Evolutionary conservation across 345 rosid species (phyloP).

Genomic region (Ceriops tagal): DNA sequence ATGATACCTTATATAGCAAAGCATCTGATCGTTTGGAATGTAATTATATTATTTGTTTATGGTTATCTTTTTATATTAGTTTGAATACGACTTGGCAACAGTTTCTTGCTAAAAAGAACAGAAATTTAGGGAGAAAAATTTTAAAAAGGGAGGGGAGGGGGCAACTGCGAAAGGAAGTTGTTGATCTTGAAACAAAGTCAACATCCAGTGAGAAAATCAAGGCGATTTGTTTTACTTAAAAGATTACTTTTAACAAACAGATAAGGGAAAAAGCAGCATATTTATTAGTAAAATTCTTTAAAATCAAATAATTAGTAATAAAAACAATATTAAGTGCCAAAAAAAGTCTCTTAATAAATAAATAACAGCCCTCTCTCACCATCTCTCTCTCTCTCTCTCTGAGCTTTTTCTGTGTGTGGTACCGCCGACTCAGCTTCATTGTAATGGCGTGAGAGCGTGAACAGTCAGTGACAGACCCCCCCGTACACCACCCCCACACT

Average conservation of each 20-base stretch:
- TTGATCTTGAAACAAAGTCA: conserved; percentile 5
- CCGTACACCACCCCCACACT: conserved; percentile 17
- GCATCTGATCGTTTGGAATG: too few relatives aligned
- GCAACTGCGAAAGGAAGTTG: neutral
- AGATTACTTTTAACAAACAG: conserved; percentile 17
- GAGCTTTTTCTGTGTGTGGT: conserved; percentile 6
- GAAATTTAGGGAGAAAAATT: neutral
- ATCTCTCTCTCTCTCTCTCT: conserved; percentile 1
- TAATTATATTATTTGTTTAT: too few relatives aligned
- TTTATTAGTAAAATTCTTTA: neutral
- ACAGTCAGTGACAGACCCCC: conserved; percentile 21
- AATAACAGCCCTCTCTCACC: too few relatives aligned
- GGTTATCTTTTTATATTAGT: too few relatives aligned
- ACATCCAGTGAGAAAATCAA: conserved; percentile 9
- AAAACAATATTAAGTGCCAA: neutral
- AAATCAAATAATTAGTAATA: neutral
- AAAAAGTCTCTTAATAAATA: neutral
- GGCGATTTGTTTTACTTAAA: conserved; percentile 17
- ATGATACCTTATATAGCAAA: too few relatives aligned
- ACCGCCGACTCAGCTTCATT: conserved; percentile 31
- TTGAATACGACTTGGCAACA: neutral
- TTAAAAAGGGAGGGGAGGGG: neutral
- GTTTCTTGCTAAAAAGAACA: conserved; percentile 11
- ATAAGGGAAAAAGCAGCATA: neutral
- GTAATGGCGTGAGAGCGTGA: conserved; percentile 36